A percentile compares a stretch with the other conserved stretches of the same genome.
phyloP scores from a whole-genome alignment of 768 basidiomycete species.

The Lyophyllum atratum region DNA sequence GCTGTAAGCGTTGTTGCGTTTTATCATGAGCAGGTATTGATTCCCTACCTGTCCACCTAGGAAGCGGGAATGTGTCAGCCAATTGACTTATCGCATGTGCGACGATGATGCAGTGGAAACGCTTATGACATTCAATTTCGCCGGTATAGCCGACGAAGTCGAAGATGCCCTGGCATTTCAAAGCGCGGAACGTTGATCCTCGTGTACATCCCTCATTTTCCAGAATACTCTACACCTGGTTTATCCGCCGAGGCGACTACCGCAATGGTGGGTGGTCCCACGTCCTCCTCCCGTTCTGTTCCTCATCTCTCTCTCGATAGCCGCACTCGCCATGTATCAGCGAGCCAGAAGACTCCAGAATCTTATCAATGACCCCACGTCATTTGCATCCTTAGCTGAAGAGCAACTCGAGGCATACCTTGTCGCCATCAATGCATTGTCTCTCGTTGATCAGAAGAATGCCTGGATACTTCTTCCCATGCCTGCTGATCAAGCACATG shows the following conservation, averaged over 20 bases:
- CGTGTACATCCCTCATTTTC: constrained; percentile 84
- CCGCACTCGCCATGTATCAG: constrained; percentile 91
- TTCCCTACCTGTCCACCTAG: constrained; percentile 39
- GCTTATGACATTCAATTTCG: constrained; percentile 82
- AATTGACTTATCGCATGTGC: constrained; percentile 90
- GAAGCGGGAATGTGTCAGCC: constrained; percentile 78
- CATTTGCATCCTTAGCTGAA: constrained; percentile 51
- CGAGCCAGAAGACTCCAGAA: constrained; percentile 79
- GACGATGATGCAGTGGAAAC: constrained; percentile 80
- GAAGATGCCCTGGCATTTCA: constrained; percentile 88
- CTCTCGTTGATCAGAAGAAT: constrained; percentile 75
- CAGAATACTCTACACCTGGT: constrained; percentile 93
- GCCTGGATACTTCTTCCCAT: constrained; percentile 81
- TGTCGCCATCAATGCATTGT: constrained; percentile 87
- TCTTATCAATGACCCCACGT: constrained; percentile 41
- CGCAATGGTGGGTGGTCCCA: constrained; percentile 70
- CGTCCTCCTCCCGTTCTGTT: constrained; percentile 10
- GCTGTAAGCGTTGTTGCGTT: constrained; percentile 57
- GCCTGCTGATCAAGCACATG: constrained; percentile 44
- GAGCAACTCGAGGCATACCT: constrained; percentile 80
- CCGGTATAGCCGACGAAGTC: constrained; percentile 82
- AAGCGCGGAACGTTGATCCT: constrained; percentile 92
- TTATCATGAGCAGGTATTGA: constrained; percentile 1
- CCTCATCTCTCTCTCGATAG: constrained; percentile 41
- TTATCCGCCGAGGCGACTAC: constrained; percentile 84